A percentile compares a stretch with the other conserved stretches of the same genome.
Evolutionary conservation across 2,329 filamentous ascomycete genomes (phyloP).

Genomic region (Sporothrix curviconia): DNA sequence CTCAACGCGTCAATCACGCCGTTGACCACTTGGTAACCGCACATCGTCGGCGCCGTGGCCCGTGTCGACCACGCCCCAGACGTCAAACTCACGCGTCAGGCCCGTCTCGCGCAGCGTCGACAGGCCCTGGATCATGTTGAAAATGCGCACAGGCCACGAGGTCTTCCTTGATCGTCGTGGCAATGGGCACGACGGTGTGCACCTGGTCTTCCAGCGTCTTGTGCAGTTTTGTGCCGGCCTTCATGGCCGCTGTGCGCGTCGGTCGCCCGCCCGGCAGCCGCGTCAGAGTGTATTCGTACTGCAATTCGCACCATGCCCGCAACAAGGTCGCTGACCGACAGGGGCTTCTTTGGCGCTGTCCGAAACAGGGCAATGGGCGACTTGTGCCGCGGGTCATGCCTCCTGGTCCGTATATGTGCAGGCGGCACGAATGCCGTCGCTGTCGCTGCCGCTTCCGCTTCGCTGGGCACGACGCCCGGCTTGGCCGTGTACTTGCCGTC

Average conservation of each 20-base stretch:
- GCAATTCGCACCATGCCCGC: conserved; percentile 91
- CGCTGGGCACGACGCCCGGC: no score
- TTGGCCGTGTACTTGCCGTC: background rate
- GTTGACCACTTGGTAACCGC: conserved; percentile 61
- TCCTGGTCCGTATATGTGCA: no score
- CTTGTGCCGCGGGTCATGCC: background rate
- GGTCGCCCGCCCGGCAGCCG: conserved; percentile 65
- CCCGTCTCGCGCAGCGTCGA: conserved; percentile 65
- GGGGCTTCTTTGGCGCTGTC: conserved; percentile 65
- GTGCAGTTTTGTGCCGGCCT: conserved; percentile 71
- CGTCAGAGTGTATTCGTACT: conserved; percentile 82
- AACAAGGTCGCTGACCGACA: conserved; percentile 83
- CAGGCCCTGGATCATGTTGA: conserved; percentile 86
- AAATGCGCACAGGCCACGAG: conserved; percentile 73
- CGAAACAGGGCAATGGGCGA: conserved; percentile 73
- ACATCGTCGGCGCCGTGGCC: background rate
- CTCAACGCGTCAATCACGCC: conserved; percentile 86
- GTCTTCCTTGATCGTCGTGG: conserved; percentile 71
- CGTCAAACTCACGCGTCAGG: conserved; percentile 66
- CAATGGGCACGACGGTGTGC: conserved; percentile 67
- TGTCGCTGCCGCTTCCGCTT: no score
- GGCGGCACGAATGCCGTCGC: no score
- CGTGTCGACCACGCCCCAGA: conserved; percentile 76
- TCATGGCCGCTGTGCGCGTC: conserved; percentile 75
- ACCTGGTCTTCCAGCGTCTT: conserved; percentile 79